These are phyloP conservation scores for Drosera capensis DNA, from an alignment of 148 eudicot genomes.

Conservation along the genomic window DNA sequence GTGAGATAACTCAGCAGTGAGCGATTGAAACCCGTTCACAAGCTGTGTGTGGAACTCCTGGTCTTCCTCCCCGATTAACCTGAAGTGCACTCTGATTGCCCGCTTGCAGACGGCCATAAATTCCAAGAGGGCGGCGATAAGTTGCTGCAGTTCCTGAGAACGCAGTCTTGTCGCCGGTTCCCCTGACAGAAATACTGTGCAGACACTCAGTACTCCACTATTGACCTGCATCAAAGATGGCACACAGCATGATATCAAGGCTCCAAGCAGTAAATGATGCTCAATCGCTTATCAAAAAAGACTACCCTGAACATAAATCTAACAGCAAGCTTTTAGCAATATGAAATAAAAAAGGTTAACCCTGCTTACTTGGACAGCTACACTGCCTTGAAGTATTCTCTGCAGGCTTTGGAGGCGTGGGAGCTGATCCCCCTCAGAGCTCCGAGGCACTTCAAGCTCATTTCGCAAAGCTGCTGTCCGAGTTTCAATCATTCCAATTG, in stretches of 20 bases:
- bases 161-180: conserved; percentile 97
- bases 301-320: not conserved
- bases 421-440: conserved; percentile 98
- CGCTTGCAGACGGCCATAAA: conserved; percentile 99
- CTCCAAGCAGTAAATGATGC: not conserved
- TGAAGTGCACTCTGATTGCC: conserved; percentile 90
- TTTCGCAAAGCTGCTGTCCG: conserved; percentile 88
- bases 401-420: conserved; percentile 97
- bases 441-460: conserved; percentile 98
- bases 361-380: conserved; percentile 92
- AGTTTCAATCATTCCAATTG: conserved; percentile 99
- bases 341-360: not conserved
- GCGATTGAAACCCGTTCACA: conserved; percentile 95
- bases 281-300: conserved; percentile 1
- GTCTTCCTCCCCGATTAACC: conserved; percentile 96
- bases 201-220: conserved; percentile 95
- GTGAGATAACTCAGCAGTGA: conserved; percentile 94
- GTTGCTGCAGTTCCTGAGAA: conserved; percentile 95
- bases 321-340: not conserved
- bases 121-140: conserved; percentile 95
- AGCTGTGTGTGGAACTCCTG: conserved; percentile 97
- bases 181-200: conserved; percentile 94
- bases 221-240: conserved; percentile 56
- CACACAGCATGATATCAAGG: too few species aligned
- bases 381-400: conserved; percentile 99